Conservation (phyloP, 805 yeast species). For the Ogataea saltuana region DNA sequence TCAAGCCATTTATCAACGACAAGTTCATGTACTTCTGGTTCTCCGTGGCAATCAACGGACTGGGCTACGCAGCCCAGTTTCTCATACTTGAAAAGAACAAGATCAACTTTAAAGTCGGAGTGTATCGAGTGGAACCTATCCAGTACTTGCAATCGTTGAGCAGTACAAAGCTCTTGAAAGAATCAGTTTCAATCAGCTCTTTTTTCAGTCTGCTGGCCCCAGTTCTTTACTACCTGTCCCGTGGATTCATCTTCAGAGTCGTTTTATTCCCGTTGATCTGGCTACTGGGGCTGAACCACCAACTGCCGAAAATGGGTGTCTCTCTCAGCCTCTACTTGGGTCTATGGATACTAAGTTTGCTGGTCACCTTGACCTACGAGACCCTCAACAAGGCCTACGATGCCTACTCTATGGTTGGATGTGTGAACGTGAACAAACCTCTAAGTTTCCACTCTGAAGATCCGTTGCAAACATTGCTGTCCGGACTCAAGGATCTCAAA, state of each 20-base stretch:
- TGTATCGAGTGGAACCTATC: slow-evolving; percentile 43
- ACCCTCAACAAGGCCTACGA: slow-evolving; percentile 55
- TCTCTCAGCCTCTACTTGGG: slow-evolving; percentile 35
- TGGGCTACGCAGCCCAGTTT: slow-evolving; percentile 52
- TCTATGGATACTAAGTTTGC: slow-evolving; percentile 37
- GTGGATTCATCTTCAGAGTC: slow-evolving; percentile 44
- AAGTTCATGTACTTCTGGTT: slow-evolving; percentile 52
- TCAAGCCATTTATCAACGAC: slow-evolving; percentile 44
- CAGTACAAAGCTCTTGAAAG: slow-evolving; percentile 37
- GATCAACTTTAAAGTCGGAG: slow-evolving; percentile 47
- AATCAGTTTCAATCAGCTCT: slow-evolving; percentile 38
- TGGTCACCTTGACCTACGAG: slow-evolving; percentile 52
- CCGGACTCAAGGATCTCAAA: slow-evolving; percentile 58
- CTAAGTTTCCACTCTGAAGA: slow-evolving; percentile 58
- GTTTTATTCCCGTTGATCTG: slow-evolving; percentile 35
- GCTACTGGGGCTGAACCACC: slow-evolving; percentile 40
- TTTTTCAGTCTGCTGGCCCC: slow-evolving; percentile 38
- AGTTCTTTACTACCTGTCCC: slow-evolving; percentile 40
- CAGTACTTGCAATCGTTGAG: slow-evolving; percentile 26
- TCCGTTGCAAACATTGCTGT: slow-evolving; percentile 61
- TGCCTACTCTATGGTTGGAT: slow-evolving; percentile 71
- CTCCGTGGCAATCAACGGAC: slow-evolving; percentile 41
- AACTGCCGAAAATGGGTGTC: slow-evolving; percentile 41
- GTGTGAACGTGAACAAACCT: slow-evolving; percentile 65
- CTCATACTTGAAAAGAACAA: slow-evolving; percentile 55